Base-by-base conservation (phyloP, 2,329 filamentous ascomycete species). In the Pseudocercospora cruenta region DNA sequence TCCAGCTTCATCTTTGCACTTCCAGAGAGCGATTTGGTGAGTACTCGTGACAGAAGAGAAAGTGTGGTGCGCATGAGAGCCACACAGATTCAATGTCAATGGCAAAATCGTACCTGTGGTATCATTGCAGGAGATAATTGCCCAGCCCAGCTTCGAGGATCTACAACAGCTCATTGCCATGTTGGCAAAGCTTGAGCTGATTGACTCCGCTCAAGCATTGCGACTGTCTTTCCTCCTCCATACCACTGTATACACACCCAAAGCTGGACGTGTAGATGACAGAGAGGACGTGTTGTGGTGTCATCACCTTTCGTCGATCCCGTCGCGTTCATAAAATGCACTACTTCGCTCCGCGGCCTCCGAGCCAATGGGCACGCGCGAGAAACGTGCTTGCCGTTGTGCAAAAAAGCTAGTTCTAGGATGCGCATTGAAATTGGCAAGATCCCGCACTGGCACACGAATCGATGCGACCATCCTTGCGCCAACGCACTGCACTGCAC, bases 1-100 rank as follows among this genome's bases (percentile, higher is more conserved):
- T 93, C 90, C 47, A 91, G 81, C 61, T 80, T 83, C 81, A 83
- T 83, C 60, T 39, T 74, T 63, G 39, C n/a, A 36, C 53, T 57
- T 16, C 26, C 57, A 45, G 33, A 58, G 19, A 62, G 26, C 16
- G 16, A 47, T 45, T 58, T 60, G 19, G 31, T 5, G 55, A 63
- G 47, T 21, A 60, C 12, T 9, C 9, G 47, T 21, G 47, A n/a
- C 19, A 24, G 12, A 16, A 1, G 47, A 51, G 22, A 51, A 51
- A 24, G 19, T 9, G 47, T 6, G 4, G 7, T 51, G 9, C 3
- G 12, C 19, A n/a, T n/a, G 19, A 24, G 19, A 51, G 36, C 36
- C 16, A 39, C 36, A 39, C 14, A n/a, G n/a, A 10, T 39, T n/a
- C 36, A 39, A 39, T 39, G 16, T 14, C 36, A 33, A 33, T 12